Evolutionary conservation across 371 early-diverging fungal species (phyloP).

Genomic region (Apophysomyces ossiformis): DNA sequence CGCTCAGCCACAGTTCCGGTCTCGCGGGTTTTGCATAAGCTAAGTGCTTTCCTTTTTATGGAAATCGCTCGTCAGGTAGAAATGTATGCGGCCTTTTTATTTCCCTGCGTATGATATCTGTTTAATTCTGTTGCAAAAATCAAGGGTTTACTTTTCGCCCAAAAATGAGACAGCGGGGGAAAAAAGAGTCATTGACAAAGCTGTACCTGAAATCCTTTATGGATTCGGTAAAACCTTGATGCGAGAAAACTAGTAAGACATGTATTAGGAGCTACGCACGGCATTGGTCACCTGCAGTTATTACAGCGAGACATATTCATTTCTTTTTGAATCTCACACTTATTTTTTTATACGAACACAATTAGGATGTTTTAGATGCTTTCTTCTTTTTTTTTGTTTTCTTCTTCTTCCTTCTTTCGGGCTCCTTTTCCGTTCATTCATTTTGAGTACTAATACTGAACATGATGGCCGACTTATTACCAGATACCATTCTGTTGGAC

Average conservation of each 20-base stretch:
- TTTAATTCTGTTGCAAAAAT: too few species aligned
- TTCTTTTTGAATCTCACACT: constrained; percentile 9
- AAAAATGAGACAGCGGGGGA: too few species aligned
- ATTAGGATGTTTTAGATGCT: not conserved
- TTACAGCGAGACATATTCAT: constrained; percentile 10
- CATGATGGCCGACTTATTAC: not conserved
- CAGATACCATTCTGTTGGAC: constrained; percentile 9
- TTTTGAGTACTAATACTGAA: not conserved
- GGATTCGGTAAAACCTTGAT: not conserved
- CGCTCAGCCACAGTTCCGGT: constrained; percentile 3
- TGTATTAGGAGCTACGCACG: constrained; percentile 9
- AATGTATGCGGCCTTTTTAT: too few species aligned
- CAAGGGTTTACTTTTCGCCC: too few species aligned
- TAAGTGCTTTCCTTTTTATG: not conserved
- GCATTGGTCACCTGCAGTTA: constrained; percentile 9
- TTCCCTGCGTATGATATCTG: too few species aligned
- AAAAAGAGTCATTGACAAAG: too few species aligned
- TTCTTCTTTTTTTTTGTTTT: not conserved
- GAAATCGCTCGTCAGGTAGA: not conserved
- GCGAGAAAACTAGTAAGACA: not conserved
- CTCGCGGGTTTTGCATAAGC: not conserved
- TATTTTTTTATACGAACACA: not conserved
- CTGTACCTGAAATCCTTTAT: constrained; percentile 1
- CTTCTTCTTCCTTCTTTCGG: not conserved
- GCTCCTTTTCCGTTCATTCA: not conserved